A percentile compares a stretch with the other conserved stretches of the same genome.
phyloP scores from a whole-genome alignment of 345 rosid species.

The Hirschfeldia incana region DNA sequence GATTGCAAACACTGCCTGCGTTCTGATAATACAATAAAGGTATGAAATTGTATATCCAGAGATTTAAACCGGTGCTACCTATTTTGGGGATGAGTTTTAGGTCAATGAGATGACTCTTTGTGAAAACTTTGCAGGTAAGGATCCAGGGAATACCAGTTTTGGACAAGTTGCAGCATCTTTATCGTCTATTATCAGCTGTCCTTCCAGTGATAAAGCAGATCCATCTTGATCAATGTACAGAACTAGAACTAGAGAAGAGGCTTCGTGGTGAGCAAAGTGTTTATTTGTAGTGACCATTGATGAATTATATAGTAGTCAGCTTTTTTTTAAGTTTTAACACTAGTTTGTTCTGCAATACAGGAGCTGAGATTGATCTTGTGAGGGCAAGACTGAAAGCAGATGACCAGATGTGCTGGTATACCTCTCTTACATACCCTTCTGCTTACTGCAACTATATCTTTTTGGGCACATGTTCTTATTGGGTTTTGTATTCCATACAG shows the following conservation, averaged over 20 bases:
- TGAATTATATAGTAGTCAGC: not conserved
- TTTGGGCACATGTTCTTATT: conserved; percentile 18
- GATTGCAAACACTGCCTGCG: conserved; percentile 85
- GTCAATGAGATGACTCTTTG: conserved; percentile 24
- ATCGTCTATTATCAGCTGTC: conserved; percentile 76
- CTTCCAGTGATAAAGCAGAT: conserved; percentile 88
- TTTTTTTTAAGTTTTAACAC: not conserved
- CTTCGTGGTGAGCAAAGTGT: conserved; percentile 61
- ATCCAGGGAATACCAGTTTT: conserved; percentile 77
- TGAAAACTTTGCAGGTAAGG: conserved; percentile 55
- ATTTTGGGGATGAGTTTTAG: not conserved
- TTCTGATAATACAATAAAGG: conserved; percentile 85
- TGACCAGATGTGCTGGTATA: conserved; percentile 99
- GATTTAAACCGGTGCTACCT: conserved; percentile 7
- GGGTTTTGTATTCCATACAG: conserved; percentile 49
- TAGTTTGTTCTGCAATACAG: conserved; percentile 45
- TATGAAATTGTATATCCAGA: conserved; percentile 29
- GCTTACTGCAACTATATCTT: not conserved
- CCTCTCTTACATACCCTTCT: conserved; percentile 2
- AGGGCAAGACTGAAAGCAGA: conserved; percentile 90
- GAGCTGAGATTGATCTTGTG: conserved; percentile 69
- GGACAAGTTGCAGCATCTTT: conserved; percentile 82
- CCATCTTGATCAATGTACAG: conserved; percentile 78
- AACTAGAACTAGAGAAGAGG: conserved; percentile 82
- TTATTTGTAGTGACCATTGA: conserved; percentile 11